Percentiles rank a stretch among this genome's conserved stretches.
phyloP scores from a whole-genome alignment of 306 rosid genomes.

The Aeschynomene evenia region DNA sequence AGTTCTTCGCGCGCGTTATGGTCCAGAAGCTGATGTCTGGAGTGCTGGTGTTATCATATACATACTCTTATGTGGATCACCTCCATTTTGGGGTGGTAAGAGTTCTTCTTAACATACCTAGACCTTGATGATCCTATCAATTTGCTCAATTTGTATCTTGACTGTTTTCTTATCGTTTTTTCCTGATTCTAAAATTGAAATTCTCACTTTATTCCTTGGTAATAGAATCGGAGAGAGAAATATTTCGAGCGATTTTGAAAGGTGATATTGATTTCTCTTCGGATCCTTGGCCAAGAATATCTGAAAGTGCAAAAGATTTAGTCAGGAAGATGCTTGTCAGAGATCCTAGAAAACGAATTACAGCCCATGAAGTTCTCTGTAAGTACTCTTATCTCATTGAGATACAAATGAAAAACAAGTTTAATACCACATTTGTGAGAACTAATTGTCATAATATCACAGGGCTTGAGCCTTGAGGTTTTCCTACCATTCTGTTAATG shows the following conservation, averaged over 20 bases:
- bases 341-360: slow-evolving; percentile 63
- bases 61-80: slow-evolving; percentile 72
- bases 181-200: neutral
- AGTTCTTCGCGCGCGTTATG: slow-evolving; percentile 53
- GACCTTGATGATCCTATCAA: neutral
- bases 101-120: slow-evolving; percentile 1
- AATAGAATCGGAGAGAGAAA: slow-evolving; percentile 66
- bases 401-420: neutral
- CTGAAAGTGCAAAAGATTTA: slow-evolving; percentile 77
- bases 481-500: slow-evolving; percentile 6
- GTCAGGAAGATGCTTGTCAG: slow-evolving; percentile 68
- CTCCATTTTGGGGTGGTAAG: slow-evolving; percentile 91
- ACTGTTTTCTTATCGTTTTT: neutral
- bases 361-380: slow-evolving; percentile 78
- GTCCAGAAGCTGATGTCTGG: slow-evolving; percentile 90
- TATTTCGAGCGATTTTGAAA: slow-evolving; percentile 58
- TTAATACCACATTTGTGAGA: no score
- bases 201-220: slow-evolving; percentile 12
- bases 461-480: slow-evolving; percentile 7
- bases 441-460: neutral
- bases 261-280: slow-evolving; percentile 74
- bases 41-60: slow-evolving; percentile 84
- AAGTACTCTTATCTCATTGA: slow-evolving; percentile 34
- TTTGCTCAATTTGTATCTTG: neutral
- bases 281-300: slow-evolving; percentile 80